phyloP scores from a whole-genome alignment of 192 early-diverging fungal species.

The Coemansia sp. region DNA sequence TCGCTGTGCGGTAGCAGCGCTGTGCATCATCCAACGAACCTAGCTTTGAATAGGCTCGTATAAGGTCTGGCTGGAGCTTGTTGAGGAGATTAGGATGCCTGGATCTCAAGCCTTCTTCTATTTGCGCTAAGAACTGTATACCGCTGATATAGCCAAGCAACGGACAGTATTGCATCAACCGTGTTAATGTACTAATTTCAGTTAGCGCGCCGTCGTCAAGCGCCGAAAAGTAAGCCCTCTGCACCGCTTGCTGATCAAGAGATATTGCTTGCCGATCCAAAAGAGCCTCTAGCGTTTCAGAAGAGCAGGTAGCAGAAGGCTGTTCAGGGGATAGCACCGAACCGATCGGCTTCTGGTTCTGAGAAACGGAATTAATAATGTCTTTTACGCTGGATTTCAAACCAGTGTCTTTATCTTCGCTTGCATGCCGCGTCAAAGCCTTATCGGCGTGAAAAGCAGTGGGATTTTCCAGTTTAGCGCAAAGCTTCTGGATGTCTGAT shows the following conservation, averaged over 20 bases:
- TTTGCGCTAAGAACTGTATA: conserved; percentile 22
- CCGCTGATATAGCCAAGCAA: conserved; percentile 24
- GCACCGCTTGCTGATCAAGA: conserved; percentile 17
- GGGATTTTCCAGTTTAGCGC: conserved; percentile 13
- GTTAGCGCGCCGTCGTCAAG: neutral
- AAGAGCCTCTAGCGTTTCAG: conserved; percentile 9
- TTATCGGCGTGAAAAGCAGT: neutral
- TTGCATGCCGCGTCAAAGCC: neutral
- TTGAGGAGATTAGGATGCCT: conserved; percentile 11
- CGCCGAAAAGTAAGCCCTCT: conserved; percentile 19
- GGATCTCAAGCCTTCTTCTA: conserved; percentile 28
- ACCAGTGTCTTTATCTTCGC: neutral
- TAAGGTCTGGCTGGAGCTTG: conserved; percentile 6
- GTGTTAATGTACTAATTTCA: conserved; percentile 1
- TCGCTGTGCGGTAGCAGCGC: conserved; percentile 19
- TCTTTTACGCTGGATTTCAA: too few species aligned
- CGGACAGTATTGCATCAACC: conserved; percentile 18
- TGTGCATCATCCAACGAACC: conserved; percentile 29
- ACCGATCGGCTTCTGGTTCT: too few species aligned
- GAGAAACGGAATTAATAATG: too few species aligned
- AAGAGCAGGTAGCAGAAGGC: too few species aligned
- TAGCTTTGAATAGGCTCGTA: conserved; percentile 33
- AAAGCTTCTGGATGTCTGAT: conserved; percentile 18
- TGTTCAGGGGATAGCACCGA: too few species aligned
- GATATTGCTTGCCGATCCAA: conserved; percentile 10